Evolutionary conservation across 1,284 basidiomycete genomes (phyloP), one percentile per base, ranked within the genome.

Genomic region (Hymenochaete sp.): DNA sequence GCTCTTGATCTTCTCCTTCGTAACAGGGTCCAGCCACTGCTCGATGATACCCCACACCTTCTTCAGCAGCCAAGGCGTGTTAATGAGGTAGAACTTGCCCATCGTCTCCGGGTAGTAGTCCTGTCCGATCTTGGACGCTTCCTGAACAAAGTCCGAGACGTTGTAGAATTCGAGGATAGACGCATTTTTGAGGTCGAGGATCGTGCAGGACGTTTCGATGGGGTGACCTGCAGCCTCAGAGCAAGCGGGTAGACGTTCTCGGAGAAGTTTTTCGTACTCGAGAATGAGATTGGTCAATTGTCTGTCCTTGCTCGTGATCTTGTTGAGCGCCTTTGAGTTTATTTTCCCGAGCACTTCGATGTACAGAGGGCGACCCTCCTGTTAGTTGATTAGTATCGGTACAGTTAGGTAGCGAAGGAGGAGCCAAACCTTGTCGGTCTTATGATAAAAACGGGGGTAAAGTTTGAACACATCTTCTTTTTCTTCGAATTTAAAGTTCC

Each of bases 171-270:
- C 82, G 51, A 75, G 69, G 54, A 98, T 63, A 22, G 84, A 81
- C 45, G 96, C 92, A 60, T 78, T 77, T 49, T 82, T 66, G 51
- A 98, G 77, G 64, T 98, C 95, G 67, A 98, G 79, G 71, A 98
- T 95, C 49, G 95, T 98, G 78, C 93, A 98, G 48, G 82, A 90
- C n/a, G 93, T 98, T 68, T 98, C 93, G 62, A 98, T 83, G 48
- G 90, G 82, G 63, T 93, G 81, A 2, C 91, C 91, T 44, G 70
- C 63, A 5, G 76, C 71, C 29, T 67, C 65, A 43, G 83, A 73
- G 67, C 89, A 93, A 3, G 91, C 89, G 29, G 93, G 90, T 27
- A 97, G 74, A 35, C 92, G 84, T 45, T 82, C 71, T 26, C 63
- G 65, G 54, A 91, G 68, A 71, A 87, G 93, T 59, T 82, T 84